Evolutionary conservation across 2,329 filamentous ascomycete genomes (phyloP), one percentile per base, ranked within the genome.

Genomic region (Metarhizium album): DNA sequence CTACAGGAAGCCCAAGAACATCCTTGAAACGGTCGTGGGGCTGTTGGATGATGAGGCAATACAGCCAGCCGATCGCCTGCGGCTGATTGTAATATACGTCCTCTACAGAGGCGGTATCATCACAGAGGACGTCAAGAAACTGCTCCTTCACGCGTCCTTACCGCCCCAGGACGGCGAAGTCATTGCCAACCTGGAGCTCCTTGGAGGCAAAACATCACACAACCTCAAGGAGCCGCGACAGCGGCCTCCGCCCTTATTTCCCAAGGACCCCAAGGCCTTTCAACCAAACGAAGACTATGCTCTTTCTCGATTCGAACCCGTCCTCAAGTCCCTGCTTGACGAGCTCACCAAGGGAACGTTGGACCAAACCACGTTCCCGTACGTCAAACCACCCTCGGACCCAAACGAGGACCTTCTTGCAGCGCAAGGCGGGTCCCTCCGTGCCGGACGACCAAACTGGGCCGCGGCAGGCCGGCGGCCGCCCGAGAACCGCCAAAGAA

Each of bases 361-460:
- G 24, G 86, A 90, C 60, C 72, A 79, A 45, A 71, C 69, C 3
- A 61, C 74, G 2, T 91, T 90, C 58, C 87, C 87, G 1, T 89
- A 85, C 54, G 80, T 85, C 52, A 84, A 86, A 54, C 84, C 84
- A 4, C 83, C 85, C 5, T 68, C 82, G 40, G 82, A 84, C 58
- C 73, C 75, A 16, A 78, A 79, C 54, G 77, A 80, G 52, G 79
- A 84, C 53, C 69, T 79, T 37, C 61, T 79, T 43, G 71, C 74
- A 5, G 73, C 70, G 3, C 70, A 78, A 24, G 78, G 87, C 57
- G 81, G 86, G 13, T 97, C 91, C 14, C 77, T 98, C 23, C 86
- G 93, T 52, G 87, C 88, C 9, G 90, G 90, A 16, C 94, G 95
- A 61, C 93, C 91, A 2, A 95, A 90, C 42, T 98, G 93, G 93